These are phyloP conservation scores for Spirogloea muscicola DNA, from an alignment of 139 green algal species.

Conservation along the genomic window DNA sequence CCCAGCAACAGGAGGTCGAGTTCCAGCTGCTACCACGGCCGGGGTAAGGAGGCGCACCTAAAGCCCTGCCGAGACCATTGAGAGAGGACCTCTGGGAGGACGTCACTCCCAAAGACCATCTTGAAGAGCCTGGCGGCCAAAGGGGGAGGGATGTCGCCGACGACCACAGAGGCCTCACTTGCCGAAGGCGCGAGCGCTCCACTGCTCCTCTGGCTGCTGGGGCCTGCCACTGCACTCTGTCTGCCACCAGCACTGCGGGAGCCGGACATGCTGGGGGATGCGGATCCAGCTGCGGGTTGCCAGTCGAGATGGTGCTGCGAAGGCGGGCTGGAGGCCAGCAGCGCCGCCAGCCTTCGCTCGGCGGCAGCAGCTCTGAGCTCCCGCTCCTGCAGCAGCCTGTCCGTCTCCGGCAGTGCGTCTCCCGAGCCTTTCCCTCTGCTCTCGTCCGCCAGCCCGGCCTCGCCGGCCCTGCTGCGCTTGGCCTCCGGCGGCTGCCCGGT, in stretches of 20 bases:
- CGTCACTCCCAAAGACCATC: not conserved
- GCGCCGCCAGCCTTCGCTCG: not conserved
- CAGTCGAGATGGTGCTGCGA: not conserved
- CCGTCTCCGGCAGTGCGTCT: not conserved
- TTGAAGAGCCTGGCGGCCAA: constrained; percentile 12
- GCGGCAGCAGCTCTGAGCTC: constrained; percentile 4
- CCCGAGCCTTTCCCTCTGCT: not conserved
- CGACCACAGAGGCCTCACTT: not conserved
- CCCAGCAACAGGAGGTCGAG: no score
- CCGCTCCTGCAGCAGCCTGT: constrained; percentile 1
- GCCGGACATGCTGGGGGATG: not conserved
- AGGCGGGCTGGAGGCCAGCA: no score
- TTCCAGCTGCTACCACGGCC: no score
- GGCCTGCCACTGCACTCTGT: not conserved
- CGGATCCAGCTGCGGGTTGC: not conserved
- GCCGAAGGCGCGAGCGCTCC: not conserved
- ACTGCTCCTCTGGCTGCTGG: not conserved
- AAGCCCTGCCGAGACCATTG: constrained; percentile 13
- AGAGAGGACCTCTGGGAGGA: not conserved
- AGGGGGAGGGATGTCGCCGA: no score
- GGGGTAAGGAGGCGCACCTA: no score
- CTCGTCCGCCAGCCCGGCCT: not conserved
- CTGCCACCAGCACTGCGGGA: not conserved
- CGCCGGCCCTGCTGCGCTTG: not conserved
- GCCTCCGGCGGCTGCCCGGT: no score